These are phyloP conservation scores for Ustilago loliicola DNA, from an alignment of 1,284 basidiomycete species.

Conservation along the genomic window DNA sequence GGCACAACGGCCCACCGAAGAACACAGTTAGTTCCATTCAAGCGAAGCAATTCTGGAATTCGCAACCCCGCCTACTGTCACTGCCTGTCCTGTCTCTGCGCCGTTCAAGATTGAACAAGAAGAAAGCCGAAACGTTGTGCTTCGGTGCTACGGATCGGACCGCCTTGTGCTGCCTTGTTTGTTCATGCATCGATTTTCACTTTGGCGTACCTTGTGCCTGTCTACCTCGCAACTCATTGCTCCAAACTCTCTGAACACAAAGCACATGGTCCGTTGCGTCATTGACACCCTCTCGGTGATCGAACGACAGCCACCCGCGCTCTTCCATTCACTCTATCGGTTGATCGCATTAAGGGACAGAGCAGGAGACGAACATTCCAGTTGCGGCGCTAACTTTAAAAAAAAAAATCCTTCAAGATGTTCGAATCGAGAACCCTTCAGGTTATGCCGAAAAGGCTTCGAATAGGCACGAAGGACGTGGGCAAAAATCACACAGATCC, in stretches of 20 bases:
- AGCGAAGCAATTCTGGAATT: slow-evolving; percentile 19
- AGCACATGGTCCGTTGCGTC: background rate
- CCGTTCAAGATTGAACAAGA: background rate
- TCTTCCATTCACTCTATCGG: background rate
- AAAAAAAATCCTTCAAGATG: background rate
- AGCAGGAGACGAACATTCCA: background rate
- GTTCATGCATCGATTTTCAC: background rate
- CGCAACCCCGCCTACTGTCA: background rate
- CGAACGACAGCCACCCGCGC: no score
- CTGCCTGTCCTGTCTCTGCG: background rate
- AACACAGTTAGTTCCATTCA: no score
- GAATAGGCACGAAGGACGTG: slow-evolving; percentile 1
- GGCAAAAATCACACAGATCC: background rate
- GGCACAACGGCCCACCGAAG: background rate
- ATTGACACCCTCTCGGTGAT: no score
- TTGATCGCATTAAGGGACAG: background rate
- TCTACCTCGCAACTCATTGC: background rate
- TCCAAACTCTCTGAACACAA: background rate
- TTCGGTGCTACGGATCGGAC: slow-evolving; percentile 5
- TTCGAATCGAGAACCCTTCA: slow-evolving; percentile 27
- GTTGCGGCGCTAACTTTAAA: slow-evolving; percentile 2
- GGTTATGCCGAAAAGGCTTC: slow-evolving; percentile 19
- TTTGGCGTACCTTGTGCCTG: background rate
- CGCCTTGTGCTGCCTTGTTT: background rate
- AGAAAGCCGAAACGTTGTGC: slow-evolving; percentile 12